These are phyloP conservation scores for Fraxinus dipetala DNA, from an alignment of 305 asterid genomes.

Conservation along the genomic window DNA sequence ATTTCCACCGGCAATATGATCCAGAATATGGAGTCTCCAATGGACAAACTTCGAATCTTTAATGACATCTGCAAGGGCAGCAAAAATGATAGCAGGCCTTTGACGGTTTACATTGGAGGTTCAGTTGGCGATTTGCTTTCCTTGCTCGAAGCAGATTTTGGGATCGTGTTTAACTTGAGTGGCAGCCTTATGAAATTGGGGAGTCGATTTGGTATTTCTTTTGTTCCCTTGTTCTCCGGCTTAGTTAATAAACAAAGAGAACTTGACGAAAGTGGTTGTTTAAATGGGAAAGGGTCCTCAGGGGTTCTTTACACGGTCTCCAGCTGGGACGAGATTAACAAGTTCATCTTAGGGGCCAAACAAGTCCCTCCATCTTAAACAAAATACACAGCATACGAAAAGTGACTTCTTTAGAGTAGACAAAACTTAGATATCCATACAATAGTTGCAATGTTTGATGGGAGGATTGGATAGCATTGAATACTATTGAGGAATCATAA, in stretches of 20 bases:
- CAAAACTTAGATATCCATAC: background rate
- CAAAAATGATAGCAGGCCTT: conserved; percentile 23
- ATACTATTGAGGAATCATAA: background rate
- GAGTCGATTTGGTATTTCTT: conserved; percentile 47
- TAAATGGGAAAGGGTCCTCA: conserved; percentile 31
- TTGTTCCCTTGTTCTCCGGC: conserved; percentile 54
- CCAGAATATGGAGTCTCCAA: conserved; percentile 53
- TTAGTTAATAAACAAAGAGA: conserved; percentile 46
- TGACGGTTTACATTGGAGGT: conserved; percentile 64
- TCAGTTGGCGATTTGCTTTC: conserved; percentile 65
- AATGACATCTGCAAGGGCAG: conserved; percentile 30
- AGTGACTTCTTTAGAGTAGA: background rate
- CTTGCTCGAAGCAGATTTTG: conserved; percentile 60
- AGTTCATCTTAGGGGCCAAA: conserved; percentile 44
- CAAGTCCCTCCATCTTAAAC: background rate
- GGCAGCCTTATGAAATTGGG: conserved; percentile 43
- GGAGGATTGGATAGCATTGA: background rate
- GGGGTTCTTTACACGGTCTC: conserved; percentile 54
- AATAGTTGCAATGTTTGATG: background rate
- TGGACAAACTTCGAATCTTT: conserved; percentile 58
- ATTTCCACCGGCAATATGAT: conserved; percentile 52
- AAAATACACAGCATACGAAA: background rate
- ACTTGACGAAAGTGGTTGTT: conserved; percentile 33
- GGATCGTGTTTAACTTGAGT: conserved; percentile 55
- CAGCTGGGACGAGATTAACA: conserved; percentile 61